A percentile compares a stretch with the other conserved stretches of the same genome.
These are phyloP conservation scores for Aciculosporium take DNA, from an alignment of 2,329 filamentous ascomycete genomes.

Conservation along the genomic window DNA sequence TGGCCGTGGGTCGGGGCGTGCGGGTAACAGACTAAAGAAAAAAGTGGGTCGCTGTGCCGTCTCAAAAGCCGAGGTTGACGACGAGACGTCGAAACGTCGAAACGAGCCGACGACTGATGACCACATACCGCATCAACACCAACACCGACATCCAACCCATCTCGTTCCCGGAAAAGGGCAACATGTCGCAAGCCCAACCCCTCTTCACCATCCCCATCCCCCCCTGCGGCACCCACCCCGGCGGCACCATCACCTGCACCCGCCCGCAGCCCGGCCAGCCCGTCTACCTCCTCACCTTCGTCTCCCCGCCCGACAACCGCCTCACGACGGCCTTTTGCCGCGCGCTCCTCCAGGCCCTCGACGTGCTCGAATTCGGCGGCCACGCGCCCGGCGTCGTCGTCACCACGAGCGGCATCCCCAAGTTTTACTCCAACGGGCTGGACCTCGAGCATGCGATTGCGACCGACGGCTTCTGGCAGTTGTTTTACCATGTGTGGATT, in stretches of 20 bases:
- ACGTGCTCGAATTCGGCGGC: conserved; percentile 52
- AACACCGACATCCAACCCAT: too few relatives aligned
- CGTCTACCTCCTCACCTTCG: conserved; percentile 61
- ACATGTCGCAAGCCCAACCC: not conserved
- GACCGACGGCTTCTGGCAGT: conserved; percentile 47
- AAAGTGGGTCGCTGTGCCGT: too few relatives aligned
- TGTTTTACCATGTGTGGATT: conserved; percentile 50
- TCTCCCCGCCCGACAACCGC: conserved; percentile 61
- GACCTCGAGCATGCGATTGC: conserved; percentile 53
- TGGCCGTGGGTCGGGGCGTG: too few relatives aligned
- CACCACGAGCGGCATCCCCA: conserved; percentile 59
- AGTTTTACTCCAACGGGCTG: conserved; percentile 78
- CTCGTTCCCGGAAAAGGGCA: not conserved
- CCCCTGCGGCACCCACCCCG: conserved; percentile 27
- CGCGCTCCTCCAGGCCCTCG: conserved; percentile 54
- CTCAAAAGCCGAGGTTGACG: not conserved
- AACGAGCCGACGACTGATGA: too few relatives aligned
- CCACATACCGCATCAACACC: too few relatives aligned
- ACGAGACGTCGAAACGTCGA: too few relatives aligned
- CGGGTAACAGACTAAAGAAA: too few relatives aligned
- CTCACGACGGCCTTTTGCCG: conserved; percentile 54
- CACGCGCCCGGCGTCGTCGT: conserved; percentile 59
- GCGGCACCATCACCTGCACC: conserved; percentile 49
- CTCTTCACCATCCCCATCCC: conserved; percentile 38
- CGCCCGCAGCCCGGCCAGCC: conserved; percentile 39